phyloP scores from a whole-genome alignment of 495 filamentous ascomycete species.

The Parmelia sp. region DNA sequence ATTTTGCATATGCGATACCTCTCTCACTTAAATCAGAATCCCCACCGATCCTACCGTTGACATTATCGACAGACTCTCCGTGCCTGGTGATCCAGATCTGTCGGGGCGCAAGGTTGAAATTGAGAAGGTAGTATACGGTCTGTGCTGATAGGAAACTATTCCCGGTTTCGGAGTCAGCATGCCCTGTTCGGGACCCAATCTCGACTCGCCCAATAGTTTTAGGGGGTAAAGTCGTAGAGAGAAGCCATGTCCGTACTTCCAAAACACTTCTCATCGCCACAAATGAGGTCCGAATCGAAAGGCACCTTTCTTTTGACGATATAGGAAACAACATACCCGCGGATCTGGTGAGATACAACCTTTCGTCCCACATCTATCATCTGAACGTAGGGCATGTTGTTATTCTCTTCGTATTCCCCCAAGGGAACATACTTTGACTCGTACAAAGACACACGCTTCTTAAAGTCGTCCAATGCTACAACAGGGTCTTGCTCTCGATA shows the following conservation, averaged over 20 bases:
- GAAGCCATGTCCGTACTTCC: background rate
- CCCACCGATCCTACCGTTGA: constrained; percentile 72
- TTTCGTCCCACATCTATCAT: constrained; percentile 98
- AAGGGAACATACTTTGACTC: constrained; percentile 87
- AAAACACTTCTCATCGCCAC: background rate
- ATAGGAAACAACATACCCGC: constrained; percentile 40
- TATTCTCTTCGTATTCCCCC: constrained; percentile 81
- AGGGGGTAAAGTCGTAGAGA: background rate
- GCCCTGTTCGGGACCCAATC: background rate
- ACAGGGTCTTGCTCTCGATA: constrained; percentile 89
- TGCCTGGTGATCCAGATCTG: constrained; percentile 98
- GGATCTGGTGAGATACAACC: constrained; percentile 79
- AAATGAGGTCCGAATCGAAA: background rate
- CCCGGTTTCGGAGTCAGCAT: background rate
- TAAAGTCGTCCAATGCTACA: constrained; percentile 81
- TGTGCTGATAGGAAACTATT: constrained; percentile 70
- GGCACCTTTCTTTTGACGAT: background rate
- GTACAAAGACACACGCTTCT: constrained; percentile 85
- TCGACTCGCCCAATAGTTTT: background rate
- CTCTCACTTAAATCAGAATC: constrained; percentile 73
- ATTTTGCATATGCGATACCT: constrained; percentile 64
- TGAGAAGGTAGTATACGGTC: constrained; percentile 85
- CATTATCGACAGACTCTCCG: constrained; percentile 77
- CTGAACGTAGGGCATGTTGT: constrained; percentile 86
- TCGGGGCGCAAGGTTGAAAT: constrained; percentile 89